A percentile compares a stretch with the other conserved stretches of the same genome.
Conservation (phyloP, 305 asterid species). For the Solanum hybrid region DNA sequence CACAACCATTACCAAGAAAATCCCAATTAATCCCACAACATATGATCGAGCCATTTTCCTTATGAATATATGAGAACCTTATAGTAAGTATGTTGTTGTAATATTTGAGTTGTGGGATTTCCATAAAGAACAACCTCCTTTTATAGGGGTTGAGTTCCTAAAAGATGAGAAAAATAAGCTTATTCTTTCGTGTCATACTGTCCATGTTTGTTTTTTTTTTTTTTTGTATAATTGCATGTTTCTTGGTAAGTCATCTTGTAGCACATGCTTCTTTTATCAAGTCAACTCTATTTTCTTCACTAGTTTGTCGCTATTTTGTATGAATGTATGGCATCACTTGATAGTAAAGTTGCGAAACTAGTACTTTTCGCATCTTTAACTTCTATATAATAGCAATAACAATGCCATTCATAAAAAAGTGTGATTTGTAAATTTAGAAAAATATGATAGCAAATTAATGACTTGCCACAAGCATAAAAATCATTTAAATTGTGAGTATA, state of each 20-base stretch:
- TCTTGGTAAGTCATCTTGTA: constrained; percentile 11
- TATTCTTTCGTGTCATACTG: background rate
- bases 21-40: background rate
- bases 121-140: background rate
- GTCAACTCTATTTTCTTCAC: constrained; percentile 6
- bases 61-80: background rate
- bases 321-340: constrained; percentile 22
- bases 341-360: too few species aligned
- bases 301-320: background rate
- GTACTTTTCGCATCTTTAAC: too few species aligned
- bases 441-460: too few species aligned
- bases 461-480: background rate
- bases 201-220: background rate
- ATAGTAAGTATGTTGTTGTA: background rate
- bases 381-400: too few species aligned
- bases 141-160: background rate
- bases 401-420: too few species aligned
- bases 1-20: background rate
- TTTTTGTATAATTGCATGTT: background rate
- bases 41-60: background rate
- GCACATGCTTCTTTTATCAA: constrained; percentile 4
- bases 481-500: background rate
- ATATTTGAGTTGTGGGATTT: background rate
- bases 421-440: too few species aligned
- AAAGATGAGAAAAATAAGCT: background rate